phyloP scores from a whole-genome alignment of 805 yeast genomes.

The Candida nitratophila region DNA sequence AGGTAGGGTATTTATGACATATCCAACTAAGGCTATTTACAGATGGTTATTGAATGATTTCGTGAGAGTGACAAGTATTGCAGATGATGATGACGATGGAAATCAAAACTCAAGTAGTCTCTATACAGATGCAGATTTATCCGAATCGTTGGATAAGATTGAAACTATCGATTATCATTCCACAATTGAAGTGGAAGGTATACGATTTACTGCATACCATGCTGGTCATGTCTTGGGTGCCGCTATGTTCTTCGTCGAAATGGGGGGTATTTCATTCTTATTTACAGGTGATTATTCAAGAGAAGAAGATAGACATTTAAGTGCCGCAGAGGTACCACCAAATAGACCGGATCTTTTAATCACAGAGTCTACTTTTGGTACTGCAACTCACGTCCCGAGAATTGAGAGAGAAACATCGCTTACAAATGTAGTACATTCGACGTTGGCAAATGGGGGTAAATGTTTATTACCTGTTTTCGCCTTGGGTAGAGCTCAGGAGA shows the following conservation, averaged over 20 bases:
- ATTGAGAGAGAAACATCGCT: constrained; percentile 75
- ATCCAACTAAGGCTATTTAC: constrained; percentile 96
- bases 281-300: constrained; percentile 98
- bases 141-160: constrained; percentile 79
- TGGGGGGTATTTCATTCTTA: constrained; percentile 81
- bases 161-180: constrained; percentile 96
- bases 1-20: constrained; percentile 98
- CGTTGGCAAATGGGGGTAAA: constrained; percentile 83
- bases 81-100: constrained; percentile 38
- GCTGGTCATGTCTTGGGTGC: constrained; percentile 99
- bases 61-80: constrained; percentile 74
- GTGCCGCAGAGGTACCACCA: constrained; percentile 92
- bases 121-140: constrained; percentile 86
- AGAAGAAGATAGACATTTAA: constrained; percentile 91
- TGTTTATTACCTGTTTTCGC: constrained; percentile 93
- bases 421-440: constrained; percentile 76
- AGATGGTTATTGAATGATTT: constrained; percentile 93
- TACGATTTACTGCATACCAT: constrained; percentile 94
- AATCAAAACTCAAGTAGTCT: constrained; percentile 34
- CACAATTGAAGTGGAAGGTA: constrained; percentile 89
- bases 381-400: constrained; percentile 93
- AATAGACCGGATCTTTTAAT: constrained; percentile 80
- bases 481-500: constrained; percentile 93
- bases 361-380: constrained; percentile 95
- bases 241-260: constrained; percentile 93